Evolutionary conservation across 2,329 filamentous ascomycete species (phyloP), one percentile per base, ranked within the genome.

Genomic region (Aspergillus glaucus): DNA sequence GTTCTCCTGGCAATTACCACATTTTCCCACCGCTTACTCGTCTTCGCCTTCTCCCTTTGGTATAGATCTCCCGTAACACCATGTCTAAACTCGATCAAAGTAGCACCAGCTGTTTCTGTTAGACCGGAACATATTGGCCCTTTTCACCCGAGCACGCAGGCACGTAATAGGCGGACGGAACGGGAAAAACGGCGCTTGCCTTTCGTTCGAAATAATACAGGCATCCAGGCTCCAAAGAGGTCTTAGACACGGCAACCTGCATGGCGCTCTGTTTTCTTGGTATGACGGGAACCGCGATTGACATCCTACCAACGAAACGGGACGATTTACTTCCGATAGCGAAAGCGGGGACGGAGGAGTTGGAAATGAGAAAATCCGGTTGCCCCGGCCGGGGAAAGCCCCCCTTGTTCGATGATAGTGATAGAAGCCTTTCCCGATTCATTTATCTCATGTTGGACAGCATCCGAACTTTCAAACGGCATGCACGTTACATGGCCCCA

Each of bases 241-340:
- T 56, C 62, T 65, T 54, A 65, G 61, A 60, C 56, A 51, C 64
- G 64, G 64, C 45, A 59, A 55, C 58, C 55, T 63, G 62, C 64
- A 66, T 59, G 51, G 51, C 26, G 47, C 54, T 48, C 53, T 22
- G 22, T 52, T 55, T 55, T 55, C 57, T 57, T 60, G 62, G 26
- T 66, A 61, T 52, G 42, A 60, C 59, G 53, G 59, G 44, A 57
- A 51, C 48, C 50, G 55, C 56, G 62, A 57, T 58, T 49, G 43
- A 47, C 51, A 43, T 45, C 53, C 59, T 57, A 52, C 45, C 45
- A 55, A 58, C 53, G 53, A 59, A 55, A 55, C 55, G 45, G 50
- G 53, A 50, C 54, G 43, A 45, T 30, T 46, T 51, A 48, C 49
- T 49, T 46, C 50, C 40, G 45, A 53, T 43, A 45, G 26, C 44